A percentile compares a stretch with the other conserved stretches of the same genome.
Evolutionary conservation across 306 rosid genomes (phyloP).

Genomic region (Vigna hirtella): DNA sequence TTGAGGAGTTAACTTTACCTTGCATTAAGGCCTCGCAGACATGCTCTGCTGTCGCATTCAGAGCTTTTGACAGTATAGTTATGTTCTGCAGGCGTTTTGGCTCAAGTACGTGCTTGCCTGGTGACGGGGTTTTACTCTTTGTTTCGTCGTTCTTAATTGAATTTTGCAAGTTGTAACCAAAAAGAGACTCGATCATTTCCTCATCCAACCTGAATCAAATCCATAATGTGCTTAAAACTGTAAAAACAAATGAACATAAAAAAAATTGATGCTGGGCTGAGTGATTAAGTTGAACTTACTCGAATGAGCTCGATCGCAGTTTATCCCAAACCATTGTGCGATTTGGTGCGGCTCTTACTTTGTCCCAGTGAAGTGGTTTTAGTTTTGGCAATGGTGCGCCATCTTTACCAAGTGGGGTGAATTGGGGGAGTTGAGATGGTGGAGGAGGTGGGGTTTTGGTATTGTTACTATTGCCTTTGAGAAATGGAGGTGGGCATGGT

Average conservation of each 20-base stretch:
- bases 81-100: constrained; percentile 97
- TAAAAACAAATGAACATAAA: not conserved
- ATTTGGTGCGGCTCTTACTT: constrained; percentile 93
- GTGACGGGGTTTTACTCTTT: constrained; percentile 91
- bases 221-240: constrained; percentile 25
- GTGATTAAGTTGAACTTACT: constrained; percentile 63
- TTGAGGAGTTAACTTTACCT: constrained; percentile 60
- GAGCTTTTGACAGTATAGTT: constrained; percentile 89
- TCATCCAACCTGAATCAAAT: constrained; percentile 79
- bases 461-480: constrained; percentile 41
- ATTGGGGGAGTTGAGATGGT: constrained; percentile 70
- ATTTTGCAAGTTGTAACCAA: constrained; percentile 86
- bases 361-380: constrained; percentile 99
- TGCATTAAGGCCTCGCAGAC: constrained; percentile 79
- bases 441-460: constrained; percentile 82
- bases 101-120: constrained; percentile 91
- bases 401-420: constrained; percentile 78
- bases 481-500: constrained; percentile 81
- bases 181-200: constrained; percentile 98
- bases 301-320: constrained; percentile 89
- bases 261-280: not conserved
- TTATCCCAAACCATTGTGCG: constrained; percentile 97
- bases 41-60: constrained; percentile 78
- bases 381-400: constrained; percentile 81
- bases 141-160: constrained; percentile 77